Base-by-base conservation (phyloP, 2,329 filamentous ascomycete species). In the Eutypella sp. region DNA sequence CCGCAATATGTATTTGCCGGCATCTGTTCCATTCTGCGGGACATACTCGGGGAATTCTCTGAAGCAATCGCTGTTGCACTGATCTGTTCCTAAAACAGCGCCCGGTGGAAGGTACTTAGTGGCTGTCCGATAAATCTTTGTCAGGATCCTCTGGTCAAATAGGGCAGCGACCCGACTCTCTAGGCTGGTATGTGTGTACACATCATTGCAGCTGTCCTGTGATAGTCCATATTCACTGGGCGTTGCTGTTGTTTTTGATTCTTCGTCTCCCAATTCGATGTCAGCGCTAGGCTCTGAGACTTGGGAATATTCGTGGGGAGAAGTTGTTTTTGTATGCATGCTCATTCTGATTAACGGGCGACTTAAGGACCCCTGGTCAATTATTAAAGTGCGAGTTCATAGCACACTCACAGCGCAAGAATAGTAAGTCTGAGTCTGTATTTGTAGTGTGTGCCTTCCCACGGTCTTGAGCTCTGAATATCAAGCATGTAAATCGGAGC, bases 1-100 rank as follows among this genome's bases (percentile, higher is more conserved):
- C 1, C 63, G 55, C 19, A 59, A 41, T 8, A 51, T 40, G 45
- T 64, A 67, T 13, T 45, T 50, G 0, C 64, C 65, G 2, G 44
- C 48, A 0, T 53, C 41, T 1, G 43, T 33, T 1, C 66, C 65
- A 3, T 47, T 41, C 38, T 62, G 61, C 0, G 60, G 62, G 0
- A 67, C 61, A 10, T 49, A 58, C 44, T 69, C 64, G 39, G 22
- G 50, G 53, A 25, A 47, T 40, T 22, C 38, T 23, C 29, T 39
- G 23, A 15, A 37, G 13, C 20, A 24, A 8, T 39, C 6, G 19
- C 13, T 41, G 11, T 23, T 9, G 15, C 37, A 15, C 23, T 38
- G 36, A 20, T 46, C 40, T 25, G 36, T 44, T 9, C 39, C 33
- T 13, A 49, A 36, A 11, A 18, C 34, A 19, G 41, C 15, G 16